These are phyloP conservation scores for Leishmania martiniquensis DNA, from an alignment of 208 protist genomes.

Conservation along the genomic window DNA sequence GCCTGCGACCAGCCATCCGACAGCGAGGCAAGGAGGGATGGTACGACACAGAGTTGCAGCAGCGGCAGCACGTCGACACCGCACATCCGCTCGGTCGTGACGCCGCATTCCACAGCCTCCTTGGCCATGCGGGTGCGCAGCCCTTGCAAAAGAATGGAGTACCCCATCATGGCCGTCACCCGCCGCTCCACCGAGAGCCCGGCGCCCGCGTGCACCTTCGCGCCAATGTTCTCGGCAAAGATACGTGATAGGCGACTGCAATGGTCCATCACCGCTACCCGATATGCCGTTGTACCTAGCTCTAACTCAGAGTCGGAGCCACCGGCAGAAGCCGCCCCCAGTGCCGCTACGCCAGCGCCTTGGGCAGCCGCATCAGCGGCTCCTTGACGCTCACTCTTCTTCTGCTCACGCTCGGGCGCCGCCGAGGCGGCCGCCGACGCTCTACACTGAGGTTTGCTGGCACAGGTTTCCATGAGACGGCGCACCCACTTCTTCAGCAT, in stretches of 20 bases:
- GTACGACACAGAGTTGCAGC: constrained; percentile 41
- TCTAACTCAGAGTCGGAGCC: not conserved
- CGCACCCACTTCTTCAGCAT: constrained; percentile 73
- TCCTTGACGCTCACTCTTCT: not conserved
- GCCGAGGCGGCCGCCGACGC: not conserved
- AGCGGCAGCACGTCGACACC: constrained; percentile 13
- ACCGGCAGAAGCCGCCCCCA: not conserved
- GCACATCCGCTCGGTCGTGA: not conserved
- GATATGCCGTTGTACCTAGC: constrained; percentile 27
- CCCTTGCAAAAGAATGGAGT: constrained; percentile 43
- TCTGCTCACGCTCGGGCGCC: not conserved
- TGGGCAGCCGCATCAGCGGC: not conserved
- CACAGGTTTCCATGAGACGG: constrained; percentile 50
- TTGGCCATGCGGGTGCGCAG: constrained; percentile 6
- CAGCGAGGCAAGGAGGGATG: constrained; percentile 54
- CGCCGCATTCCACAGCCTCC: not conserved
- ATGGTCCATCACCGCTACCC: constrained; percentile 43
- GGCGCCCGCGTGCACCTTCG: constrained; percentile 15
- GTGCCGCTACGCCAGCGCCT: not conserved
- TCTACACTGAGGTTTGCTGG: constrained; percentile 12
- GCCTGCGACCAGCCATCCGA: constrained; percentile 79
- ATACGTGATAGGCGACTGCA: constrained; percentile 32
- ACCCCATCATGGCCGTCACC: constrained; percentile 56
- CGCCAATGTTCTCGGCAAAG: constrained; percentile 67
- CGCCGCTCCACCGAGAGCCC: constrained; percentile 66